phyloP scores from a whole-genome alignment of 164 flowering plant species.

The Stephania japonica region DNA sequence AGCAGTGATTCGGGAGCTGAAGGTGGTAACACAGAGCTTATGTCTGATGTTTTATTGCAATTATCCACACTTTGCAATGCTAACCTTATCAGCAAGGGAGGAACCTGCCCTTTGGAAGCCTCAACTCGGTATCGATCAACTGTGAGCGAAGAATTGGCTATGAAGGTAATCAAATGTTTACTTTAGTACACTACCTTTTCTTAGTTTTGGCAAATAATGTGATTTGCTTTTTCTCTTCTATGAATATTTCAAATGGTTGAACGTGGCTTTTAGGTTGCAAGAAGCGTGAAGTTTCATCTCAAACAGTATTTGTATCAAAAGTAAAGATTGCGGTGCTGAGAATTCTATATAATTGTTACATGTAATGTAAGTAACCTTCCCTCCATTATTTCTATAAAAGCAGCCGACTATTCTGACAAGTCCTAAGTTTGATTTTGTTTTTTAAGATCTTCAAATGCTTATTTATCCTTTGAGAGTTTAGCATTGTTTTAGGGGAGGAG shows the following conservation, averaged over 20 bases:
- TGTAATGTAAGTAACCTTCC: no score
- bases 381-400: no score
- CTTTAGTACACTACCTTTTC: no score
- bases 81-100: conserved; percentile 77
- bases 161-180: no score
- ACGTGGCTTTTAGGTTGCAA: conserved; percentile 54
- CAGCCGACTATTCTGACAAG: no score
- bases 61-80: conserved; percentile 90
- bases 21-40: conserved; percentile 35
- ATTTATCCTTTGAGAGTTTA: no score
- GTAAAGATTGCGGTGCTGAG: conserved; percentile 19
- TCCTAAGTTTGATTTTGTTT: no score
- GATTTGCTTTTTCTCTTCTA: background rate
- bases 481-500: no score
- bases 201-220: background rate
- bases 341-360: background rate
- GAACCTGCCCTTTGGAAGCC: conserved; percentile 88
- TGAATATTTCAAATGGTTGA: conserved; percentile 3
- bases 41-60: conserved; percentile 85
- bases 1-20: conserved; percentile 21
- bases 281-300: conserved; percentile 78
- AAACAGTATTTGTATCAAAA: conserved; percentile 72
- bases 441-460: no score
- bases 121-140: conserved; percentile 71
- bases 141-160: conserved; percentile 68